Conservation (phyloP, 2,329 filamentous ascomycete genomes). For the Eutypella sp. region DNA sequence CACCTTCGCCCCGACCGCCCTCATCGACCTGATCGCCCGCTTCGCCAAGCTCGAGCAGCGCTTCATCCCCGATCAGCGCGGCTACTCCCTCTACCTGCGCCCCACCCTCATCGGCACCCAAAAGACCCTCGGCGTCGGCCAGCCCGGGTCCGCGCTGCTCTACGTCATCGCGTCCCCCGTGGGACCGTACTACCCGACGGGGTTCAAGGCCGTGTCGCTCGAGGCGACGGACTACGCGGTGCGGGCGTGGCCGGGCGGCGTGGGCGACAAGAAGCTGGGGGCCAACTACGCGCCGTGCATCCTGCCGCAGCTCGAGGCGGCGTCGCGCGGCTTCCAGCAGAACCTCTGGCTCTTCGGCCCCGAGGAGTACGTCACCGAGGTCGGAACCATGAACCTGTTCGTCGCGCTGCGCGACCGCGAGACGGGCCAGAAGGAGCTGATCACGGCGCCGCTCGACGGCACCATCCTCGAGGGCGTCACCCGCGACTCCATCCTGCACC, state of each 20-base stretch:
- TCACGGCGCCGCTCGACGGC: constrained; percentile 94
- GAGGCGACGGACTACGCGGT: constrained; percentile 97
- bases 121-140: constrained; percentile 83
- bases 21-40: constrained; percentile 77
- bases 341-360: constrained; percentile 97
- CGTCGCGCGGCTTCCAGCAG: constrained; percentile 90
- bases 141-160: constrained; percentile 86
- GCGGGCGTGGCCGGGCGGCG: constrained; percentile 94
- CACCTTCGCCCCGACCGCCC: constrained; percentile 67
- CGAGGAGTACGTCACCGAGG: constrained; percentile 93
- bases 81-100: constrained; percentile 92
- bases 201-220: constrained; percentile 93
- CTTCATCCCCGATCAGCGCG: constrained; percentile 81
- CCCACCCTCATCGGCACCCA: constrained; percentile 98
- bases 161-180: constrained; percentile 96
- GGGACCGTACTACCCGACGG: constrained; percentile 95
- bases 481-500: constrained; percentile 79
- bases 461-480: constrained; percentile 96
- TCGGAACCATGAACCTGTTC: constrained; percentile 99
- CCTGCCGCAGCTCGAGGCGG: constrained; percentile 89
- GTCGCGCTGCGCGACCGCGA: constrained; percentile 78
- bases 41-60: constrained; percentile 77
- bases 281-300: constrained; percentile 99
- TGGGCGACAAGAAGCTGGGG: constrained; percentile 96
- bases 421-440: constrained; percentile 83